Percentiles rank a stretch among this genome's conserved stretches.
Conservation (phyloP, 2,329 filamentous ascomycete species). For the Dothistroma pini region DNA sequence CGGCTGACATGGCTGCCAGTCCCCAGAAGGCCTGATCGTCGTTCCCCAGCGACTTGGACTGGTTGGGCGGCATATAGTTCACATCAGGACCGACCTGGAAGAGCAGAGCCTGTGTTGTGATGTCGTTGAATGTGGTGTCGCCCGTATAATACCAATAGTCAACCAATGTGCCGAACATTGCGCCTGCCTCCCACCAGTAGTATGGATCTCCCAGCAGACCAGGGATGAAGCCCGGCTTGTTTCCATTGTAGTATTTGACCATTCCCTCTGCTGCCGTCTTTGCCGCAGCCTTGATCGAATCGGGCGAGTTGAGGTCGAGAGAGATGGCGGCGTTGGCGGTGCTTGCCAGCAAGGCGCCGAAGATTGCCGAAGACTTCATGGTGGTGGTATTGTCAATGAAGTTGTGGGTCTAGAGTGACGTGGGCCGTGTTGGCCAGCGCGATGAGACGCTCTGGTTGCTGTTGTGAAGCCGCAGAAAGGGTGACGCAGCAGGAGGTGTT, state of each 20-base stretch:
- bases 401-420: not conserved
- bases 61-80: slow-evolving; percentile 56
- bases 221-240: slow-evolving; percentile 49
- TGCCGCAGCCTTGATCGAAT: slow-evolving; percentile 45
- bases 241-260: slow-evolving; percentile 52
- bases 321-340: slow-evolving; percentile 23
- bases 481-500: not conserved
- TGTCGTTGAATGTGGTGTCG: slow-evolving; percentile 60
- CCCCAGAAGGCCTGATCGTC: slow-evolving; percentile 59
- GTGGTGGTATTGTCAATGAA: slow-evolving; percentile 2
- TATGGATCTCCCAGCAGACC: slow-evolving; percentile 61
- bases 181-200: slow-evolving; percentile 70
- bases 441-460: not conserved
- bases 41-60: slow-evolving; percentile 46
- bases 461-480: not conserved
- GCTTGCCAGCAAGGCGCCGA: slow-evolving; percentile 23
- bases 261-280: slow-evolving; percentile 45
- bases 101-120: slow-evolving; percentile 56
- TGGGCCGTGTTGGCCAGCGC: not conserved
- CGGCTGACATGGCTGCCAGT: slow-evolving; percentile 55
- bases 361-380: slow-evolving; percentile 17
- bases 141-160: slow-evolving; percentile 69
- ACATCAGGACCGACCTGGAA: slow-evolving; percentile 56
- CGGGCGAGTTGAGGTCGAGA: slow-evolving; percentile 26
- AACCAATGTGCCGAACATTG: slow-evolving; percentile 62